Conservation (phyloP, 2,329 filamentous ascomycete species). For the Xylaria sp. region DNA sequence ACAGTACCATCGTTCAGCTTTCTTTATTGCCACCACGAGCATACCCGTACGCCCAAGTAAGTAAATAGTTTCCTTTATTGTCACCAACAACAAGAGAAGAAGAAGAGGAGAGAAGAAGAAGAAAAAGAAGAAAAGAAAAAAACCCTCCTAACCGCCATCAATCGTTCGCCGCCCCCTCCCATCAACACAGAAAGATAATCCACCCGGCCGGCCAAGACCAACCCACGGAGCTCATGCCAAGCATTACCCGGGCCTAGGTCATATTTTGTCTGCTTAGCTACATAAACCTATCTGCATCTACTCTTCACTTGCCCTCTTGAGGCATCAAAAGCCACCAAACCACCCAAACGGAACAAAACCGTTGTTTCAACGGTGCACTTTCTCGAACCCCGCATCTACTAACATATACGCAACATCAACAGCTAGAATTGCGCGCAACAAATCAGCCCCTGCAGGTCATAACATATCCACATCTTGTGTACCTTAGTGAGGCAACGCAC, state of each 20-base stretch:
- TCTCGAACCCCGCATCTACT: constrained; percentile 35
- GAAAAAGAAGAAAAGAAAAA: neutral
- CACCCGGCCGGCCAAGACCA: constrained; percentile 37
- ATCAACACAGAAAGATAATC: constrained; percentile 25
- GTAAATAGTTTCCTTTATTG: constrained; percentile 21
- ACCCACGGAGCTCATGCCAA: constrained; percentile 35
- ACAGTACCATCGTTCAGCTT: constrained; percentile 19
- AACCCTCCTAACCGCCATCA: constrained; percentile 25
- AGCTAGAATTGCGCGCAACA: constrained; percentile 28
- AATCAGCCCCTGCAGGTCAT: constrained; percentile 32
- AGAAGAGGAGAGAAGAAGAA: neutral
- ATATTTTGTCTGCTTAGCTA: constrained; percentile 34
- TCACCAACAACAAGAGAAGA: constrained; percentile 4
- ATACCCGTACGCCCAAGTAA: constrained; percentile 24
- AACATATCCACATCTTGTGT: constrained; percentile 41
- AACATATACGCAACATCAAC: constrained; percentile 27
- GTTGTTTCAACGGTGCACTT: constrained; percentile 24
- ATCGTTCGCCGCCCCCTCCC: constrained; percentile 18
- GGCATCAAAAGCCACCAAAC: constrained; percentile 16
- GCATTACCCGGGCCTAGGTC: constrained; percentile 30
- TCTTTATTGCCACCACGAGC: constrained; percentile 7
- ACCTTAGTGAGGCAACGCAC: constrained; percentile 32
- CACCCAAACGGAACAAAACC: constrained; percentile 18
- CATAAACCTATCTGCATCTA: constrained; percentile 25
- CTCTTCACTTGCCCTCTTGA: constrained; percentile 22